Conservation (phyloP, 2,329 filamentous ascomycete species). For the Ophiocordyceps australis region DNA sequence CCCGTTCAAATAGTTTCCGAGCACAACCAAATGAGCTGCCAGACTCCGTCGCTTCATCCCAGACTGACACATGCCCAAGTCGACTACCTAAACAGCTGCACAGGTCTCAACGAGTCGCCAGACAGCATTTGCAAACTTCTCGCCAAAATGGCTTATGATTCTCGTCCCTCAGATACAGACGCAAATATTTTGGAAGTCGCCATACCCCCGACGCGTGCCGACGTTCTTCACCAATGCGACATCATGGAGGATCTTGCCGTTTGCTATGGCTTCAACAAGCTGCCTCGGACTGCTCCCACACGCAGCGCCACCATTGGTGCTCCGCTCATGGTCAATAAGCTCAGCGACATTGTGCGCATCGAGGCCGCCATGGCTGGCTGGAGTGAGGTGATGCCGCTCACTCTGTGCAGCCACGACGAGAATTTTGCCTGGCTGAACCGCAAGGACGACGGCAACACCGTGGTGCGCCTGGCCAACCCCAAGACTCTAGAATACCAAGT, state of each 20-base stretch:
- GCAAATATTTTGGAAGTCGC: constrained; percentile 61
- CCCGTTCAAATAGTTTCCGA: constrained; percentile 82
- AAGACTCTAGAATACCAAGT: constrained; percentile 91
- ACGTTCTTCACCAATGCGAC: constrained; percentile 90
- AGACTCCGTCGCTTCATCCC: constrained; percentile 65
- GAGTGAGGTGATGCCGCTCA: constrained; percentile 90
- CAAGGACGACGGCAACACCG: constrained; percentile 67
- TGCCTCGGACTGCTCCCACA: constrained; percentile 73
- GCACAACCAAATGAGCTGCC: constrained; percentile 70
- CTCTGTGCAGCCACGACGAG: constrained; percentile 93
- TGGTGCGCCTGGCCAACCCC: constrained; percentile 74
- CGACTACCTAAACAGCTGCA: constrained; percentile 86
- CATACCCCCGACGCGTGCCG: constrained; percentile 77
- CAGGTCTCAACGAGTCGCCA: constrained; percentile 60
- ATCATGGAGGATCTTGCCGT: constrained; percentile 98
- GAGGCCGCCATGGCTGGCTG: constrained; percentile 91
- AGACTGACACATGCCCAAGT: constrained; percentile 67
- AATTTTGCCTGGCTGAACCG: constrained; percentile 94
- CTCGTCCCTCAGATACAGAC: constrained; percentile 52
- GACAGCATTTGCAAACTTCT: constrained; percentile 64
- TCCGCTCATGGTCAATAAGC: constrained; percentile 83
- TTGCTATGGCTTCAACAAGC: constrained; percentile 92
- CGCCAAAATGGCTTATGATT: constrained; percentile 76
- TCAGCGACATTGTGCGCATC: constrained; percentile 73
- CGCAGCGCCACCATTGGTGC: constrained; percentile 75